Conservation (phyloP, 2,329 filamentous ascomycete genomes). For the Ophiostoma novo-ulmi region DNA sequence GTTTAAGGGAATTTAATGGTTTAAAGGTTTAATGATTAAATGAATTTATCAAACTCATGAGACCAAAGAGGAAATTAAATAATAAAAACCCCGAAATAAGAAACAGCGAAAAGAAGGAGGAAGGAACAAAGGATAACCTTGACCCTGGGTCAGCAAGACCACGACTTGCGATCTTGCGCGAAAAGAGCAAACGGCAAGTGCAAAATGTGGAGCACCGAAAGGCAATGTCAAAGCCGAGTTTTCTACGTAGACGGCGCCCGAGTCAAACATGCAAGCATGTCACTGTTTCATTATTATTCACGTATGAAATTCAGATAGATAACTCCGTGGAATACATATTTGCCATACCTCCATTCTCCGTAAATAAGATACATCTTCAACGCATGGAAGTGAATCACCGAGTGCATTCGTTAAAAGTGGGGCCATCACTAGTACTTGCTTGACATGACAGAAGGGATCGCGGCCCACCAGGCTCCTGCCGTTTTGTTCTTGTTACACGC, state of each 20-base stretch:
- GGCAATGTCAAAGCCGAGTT: background rate
- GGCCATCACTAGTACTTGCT: background rate
- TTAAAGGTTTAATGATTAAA: background rate
- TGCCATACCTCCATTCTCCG: background rate
- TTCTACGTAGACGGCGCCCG: background rate
- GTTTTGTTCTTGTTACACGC: slow-evolving; percentile 3
- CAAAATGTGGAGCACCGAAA: background rate
- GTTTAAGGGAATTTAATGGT: background rate
- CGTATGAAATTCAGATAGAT: background rate
- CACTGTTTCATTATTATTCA: background rate
- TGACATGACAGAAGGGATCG: background rate
- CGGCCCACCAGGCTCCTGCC: slow-evolving; percentile 4
- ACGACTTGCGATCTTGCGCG: background rate
- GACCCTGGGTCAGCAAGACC: background rate
- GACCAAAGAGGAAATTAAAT: background rate
- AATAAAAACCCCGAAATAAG: too few species aligned
- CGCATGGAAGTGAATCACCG: background rate
- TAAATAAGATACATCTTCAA: background rate
- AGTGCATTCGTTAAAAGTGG: background rate
- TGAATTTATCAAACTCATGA: background rate
- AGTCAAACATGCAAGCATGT: background rate
- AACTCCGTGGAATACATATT: background rate
- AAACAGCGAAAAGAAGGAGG: background rate
- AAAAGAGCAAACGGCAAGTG: background rate
- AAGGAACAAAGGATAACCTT: slow-evolving; percentile 5